A percentile compares a stretch with the other conserved stretches of the same genome.
Evolutionary conservation across 2,329 filamentous ascomycete species (phyloP).

Genomic region (Ambrosiella xylebori): DNA sequence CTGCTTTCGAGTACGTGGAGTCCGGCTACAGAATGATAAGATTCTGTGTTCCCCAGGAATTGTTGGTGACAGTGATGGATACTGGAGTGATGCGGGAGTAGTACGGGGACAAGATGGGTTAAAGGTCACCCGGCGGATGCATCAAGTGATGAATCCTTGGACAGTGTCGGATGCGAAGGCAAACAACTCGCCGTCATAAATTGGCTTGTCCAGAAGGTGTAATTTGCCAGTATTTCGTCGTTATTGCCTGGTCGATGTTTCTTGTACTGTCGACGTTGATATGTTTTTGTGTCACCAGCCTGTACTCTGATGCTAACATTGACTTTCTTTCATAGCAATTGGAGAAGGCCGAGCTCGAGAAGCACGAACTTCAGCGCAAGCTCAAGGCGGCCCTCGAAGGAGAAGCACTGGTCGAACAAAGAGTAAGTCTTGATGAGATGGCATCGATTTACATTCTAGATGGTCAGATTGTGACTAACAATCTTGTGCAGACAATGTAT

Average conservation of each 20-base stretch:
- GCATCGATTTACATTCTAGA: neutral
- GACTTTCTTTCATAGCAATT: constrained; percentile 29
- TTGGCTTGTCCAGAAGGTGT: no score
- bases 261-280: neutral
- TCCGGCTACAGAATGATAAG: neutral
- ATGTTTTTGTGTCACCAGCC: no score
- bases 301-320: no score
- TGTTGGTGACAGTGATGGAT: no score
- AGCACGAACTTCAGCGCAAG: constrained; percentile 36
- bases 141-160: no score
- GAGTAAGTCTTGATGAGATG: constrained; percentile 25
- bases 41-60: neutral
- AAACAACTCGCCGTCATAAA: no score
- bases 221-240: neutral
- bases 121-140: no score
- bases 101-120: no score
- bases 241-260: neutral
- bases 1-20: constrained; percentile 11
- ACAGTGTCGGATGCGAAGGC: no score
- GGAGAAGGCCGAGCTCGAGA: constrained; percentile 39
- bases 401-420: constrained; percentile 31
- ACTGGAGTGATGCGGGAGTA: no score
- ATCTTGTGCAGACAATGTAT: constrained; percentile 27
- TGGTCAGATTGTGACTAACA: neutral
- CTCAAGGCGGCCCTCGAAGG: constrained; percentile 36